Conservation (phyloP, 768 basidiomycete genomes). For the Trametes cinnabarina region DNA sequence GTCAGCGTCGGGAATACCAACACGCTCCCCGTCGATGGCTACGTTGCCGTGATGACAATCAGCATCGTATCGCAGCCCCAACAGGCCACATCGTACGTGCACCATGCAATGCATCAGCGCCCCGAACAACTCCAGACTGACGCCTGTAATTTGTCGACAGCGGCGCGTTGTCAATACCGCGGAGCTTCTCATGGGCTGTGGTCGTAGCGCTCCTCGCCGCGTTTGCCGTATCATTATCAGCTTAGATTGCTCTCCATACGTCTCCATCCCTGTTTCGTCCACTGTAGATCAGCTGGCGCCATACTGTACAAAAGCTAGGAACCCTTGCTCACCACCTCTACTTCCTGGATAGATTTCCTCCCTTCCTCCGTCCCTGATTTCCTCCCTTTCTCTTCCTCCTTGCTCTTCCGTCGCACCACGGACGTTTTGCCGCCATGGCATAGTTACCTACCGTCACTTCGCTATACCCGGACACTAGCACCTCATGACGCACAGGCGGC, state of each 20-base stretch:
- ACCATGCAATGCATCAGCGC: not conserved
- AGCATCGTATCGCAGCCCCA: conserved; percentile 49
- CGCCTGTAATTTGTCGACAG: not conserved
- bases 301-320: conserved; percentile 7
- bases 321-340: not conserved
- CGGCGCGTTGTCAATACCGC: not conserved
- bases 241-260: conserved; percentile 5
- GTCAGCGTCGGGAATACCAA: conserved; percentile 47
- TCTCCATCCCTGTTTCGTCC: not conserved
- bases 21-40: conserved; percentile 74
- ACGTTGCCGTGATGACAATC: conserved; percentile 77
- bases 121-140: no score
- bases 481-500: not conserved
- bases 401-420: not conserved
- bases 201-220: not conserved
- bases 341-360: not conserved
- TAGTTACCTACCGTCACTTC: conserved; percentile 14
- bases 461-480: conserved; percentile 12
- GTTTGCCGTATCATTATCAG: conserved; percentile 17
- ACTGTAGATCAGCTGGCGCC: conserved; percentile 8
- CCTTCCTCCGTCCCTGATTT: no score
- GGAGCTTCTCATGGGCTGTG: not conserved
- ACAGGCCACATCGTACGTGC: conserved; percentile 20
- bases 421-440: not conserved
- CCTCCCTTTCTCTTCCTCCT: no score